Conservation (phyloP, 441 rosid species). For the Mallotus japonicus region DNA sequence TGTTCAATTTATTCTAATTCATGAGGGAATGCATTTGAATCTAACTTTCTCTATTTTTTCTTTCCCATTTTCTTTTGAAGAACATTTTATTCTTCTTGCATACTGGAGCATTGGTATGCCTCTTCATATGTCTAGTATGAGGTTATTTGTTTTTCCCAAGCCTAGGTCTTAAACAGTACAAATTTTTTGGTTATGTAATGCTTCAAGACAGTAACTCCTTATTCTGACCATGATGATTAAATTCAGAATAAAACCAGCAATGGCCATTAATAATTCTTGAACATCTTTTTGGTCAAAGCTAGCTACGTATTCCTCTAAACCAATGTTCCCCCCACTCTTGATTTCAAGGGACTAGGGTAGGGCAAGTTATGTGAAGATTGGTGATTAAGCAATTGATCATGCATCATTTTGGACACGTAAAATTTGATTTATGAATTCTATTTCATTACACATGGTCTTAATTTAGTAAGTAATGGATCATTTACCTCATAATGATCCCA, state of each 20-base stretch:
- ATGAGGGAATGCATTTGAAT: neutral
- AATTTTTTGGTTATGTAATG: neutral
- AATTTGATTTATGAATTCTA: neutral
- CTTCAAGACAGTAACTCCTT: neutral
- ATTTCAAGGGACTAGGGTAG: neutral
- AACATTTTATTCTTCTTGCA: neutral
- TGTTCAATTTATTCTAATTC: neutral
- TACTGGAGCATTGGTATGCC: neutral
- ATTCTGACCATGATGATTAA: neutral
- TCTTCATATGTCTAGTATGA: neutral
- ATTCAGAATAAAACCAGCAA: neutral
- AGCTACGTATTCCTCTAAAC: neutral
- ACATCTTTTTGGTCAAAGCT: neutral
- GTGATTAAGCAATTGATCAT: constrained; percentile 7
- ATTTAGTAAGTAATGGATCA: neutral
- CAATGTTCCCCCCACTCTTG: neutral
- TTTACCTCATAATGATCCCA: neutral
- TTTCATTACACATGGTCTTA: neutral
- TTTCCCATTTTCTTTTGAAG: neutral
- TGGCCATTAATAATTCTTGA: neutral
- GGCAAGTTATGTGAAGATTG: neutral
- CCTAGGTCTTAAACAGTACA: neutral
- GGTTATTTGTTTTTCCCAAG: neutral
- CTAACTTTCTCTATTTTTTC: too few species aligned
- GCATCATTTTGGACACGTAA: neutral